Conservation (phyloP, 345 rosid species). For the Conringia planisiliqua region DNA sequence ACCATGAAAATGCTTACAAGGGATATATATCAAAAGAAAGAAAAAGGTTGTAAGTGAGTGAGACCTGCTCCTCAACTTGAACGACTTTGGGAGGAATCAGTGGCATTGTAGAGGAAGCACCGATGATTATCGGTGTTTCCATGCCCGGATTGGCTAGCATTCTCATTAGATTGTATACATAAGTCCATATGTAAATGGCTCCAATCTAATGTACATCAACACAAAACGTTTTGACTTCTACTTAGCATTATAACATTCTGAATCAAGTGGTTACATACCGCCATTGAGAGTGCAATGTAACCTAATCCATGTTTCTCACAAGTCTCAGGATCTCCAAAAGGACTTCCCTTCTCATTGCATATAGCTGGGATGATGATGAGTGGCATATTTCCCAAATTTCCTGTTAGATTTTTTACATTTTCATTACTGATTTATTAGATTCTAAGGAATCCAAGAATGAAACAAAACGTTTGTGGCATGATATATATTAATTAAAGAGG, state of each 20-base stretch:
- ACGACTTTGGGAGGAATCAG: constrained; percentile 32
- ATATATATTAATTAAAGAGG: neutral
- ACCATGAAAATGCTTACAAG: neutral
- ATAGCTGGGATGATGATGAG: constrained; percentile 67
- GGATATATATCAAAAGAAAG: neutral
- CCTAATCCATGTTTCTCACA: constrained; percentile 51
- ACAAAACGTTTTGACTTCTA: neutral
- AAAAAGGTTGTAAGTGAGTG: neutral
- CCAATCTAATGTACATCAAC: constrained; percentile 42
- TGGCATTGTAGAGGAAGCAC: constrained; percentile 22
- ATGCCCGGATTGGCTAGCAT: constrained; percentile 23
- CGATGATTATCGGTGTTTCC: constrained; percentile 14
- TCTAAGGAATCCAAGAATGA: neutral
- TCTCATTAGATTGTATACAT: constrained; percentile 50
- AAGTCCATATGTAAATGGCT: constrained; percentile 62
- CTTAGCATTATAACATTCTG: neutral
- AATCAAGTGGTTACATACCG: constrained; percentile 36
- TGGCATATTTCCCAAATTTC: constrained; percentile 64
- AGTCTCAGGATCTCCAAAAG: constrained; percentile 54
- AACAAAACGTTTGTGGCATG: neutral
- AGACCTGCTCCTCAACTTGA: constrained; percentile 27
- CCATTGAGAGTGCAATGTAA: constrained; percentile 67
- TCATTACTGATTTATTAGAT: neutral
- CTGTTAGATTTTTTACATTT: constrained; percentile 20
- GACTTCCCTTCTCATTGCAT: constrained; percentile 60